phyloP scores from a whole-genome alignment of 768 basidiomycete genomes.

The Gloeophyllum trabeum region DNA sequence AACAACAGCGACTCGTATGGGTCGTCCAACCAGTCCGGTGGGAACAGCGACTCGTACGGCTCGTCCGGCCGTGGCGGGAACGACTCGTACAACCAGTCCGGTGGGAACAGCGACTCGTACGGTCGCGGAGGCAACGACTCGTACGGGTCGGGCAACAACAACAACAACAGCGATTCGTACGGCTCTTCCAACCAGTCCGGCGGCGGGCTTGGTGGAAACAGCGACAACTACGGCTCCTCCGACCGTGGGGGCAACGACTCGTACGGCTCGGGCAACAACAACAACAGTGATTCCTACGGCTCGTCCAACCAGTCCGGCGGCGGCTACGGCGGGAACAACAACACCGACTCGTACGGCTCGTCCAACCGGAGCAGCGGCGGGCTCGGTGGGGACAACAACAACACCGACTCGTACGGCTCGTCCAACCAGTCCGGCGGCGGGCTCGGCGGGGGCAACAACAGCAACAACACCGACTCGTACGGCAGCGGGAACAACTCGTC shows the following conservation, averaged over 20 bases:
- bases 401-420: slow-evolving; percentile 1
- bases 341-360: slow-evolving; percentile 5
- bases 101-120: slow-evolving; percentile 3
- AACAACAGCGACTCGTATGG: slow-evolving; percentile 5
- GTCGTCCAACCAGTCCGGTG: slow-evolving; percentile 7
- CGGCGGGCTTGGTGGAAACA: neutral
- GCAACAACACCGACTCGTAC: slow-evolving; percentile 3
- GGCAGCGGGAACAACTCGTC: slow-evolving; percentile 11
- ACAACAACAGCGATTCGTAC: slow-evolving; percentile 6
- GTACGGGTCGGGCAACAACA: slow-evolving; percentile 1
- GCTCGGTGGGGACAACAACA: neutral
- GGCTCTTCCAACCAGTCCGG: neutral
- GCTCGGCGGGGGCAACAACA: slow-evolving; percentile 1
- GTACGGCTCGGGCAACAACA: slow-evolving; percentile 15
- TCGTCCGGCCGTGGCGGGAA: neutral
- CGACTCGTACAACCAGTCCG: slow-evolving; percentile 2
- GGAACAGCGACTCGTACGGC: slow-evolving; percentile 5
- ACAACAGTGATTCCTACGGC: slow-evolving; percentile 12
- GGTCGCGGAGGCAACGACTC: slow-evolving; percentile 5
- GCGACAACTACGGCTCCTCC: slow-evolving; percentile 1
- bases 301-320: slow-evolving; percentile 13
- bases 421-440: neutral
- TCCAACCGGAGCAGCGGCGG: neutral
- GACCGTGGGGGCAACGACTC: slow-evolving; percentile 12
- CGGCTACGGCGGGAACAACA: slow-evolving; percentile 3